phyloP scores from a whole-genome alignment of 441 rosid genomes.

The Isatis lusitanica region DNA sequence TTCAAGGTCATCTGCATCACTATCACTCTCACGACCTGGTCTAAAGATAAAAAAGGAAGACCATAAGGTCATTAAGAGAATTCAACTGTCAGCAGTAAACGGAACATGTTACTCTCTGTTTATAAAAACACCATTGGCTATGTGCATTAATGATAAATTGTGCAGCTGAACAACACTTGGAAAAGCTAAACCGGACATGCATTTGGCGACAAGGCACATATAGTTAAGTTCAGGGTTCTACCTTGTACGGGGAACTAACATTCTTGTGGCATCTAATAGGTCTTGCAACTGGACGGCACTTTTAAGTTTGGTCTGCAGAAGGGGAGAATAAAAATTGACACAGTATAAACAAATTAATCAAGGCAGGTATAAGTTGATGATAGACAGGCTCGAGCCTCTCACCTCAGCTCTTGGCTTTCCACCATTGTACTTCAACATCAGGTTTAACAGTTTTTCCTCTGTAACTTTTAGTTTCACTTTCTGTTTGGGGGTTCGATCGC shows the following conservation, averaged over 20 bases:
- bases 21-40: slow-evolving; percentile 89
- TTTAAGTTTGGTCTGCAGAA: slow-evolving; percentile 92
- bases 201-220: not conserved
- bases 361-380: slow-evolving; percentile 3
- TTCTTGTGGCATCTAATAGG: slow-evolving; percentile 96
- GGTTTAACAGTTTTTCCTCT: slow-evolving; percentile 90
- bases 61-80: slow-evolving; percentile 10
- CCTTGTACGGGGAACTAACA: slow-evolving; percentile 97
- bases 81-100: slow-evolving; percentile 1
- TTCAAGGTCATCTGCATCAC: slow-evolving; percentile 98
- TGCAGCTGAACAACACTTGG: not conserved
- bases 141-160: not conserved
- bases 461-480: slow-evolving; percentile 99
- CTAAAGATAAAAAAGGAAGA: slow-evolving; percentile 35
- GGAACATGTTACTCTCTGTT: not conserved
- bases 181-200: not conserved
- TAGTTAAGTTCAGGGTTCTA: slow-evolving; percentile 30
- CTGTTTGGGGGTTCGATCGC: slow-evolving; percentile 99
- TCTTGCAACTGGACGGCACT: slow-evolving; percentile 99
- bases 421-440: slow-evolving; percentile 98
- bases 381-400: slow-evolving; percentile 25
- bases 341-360: slow-evolving; percentile 3
- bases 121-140: not conserved
- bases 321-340: slow-evolving; percentile 6
- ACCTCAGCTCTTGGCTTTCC: slow-evolving; percentile 98